A percentile compares a stretch with the other conserved stretches of the same genome.
phyloP scores from a whole-genome alignment of 495 filamentous ascomycete genomes.

The Pseudotulostoma volvatum region DNA sequence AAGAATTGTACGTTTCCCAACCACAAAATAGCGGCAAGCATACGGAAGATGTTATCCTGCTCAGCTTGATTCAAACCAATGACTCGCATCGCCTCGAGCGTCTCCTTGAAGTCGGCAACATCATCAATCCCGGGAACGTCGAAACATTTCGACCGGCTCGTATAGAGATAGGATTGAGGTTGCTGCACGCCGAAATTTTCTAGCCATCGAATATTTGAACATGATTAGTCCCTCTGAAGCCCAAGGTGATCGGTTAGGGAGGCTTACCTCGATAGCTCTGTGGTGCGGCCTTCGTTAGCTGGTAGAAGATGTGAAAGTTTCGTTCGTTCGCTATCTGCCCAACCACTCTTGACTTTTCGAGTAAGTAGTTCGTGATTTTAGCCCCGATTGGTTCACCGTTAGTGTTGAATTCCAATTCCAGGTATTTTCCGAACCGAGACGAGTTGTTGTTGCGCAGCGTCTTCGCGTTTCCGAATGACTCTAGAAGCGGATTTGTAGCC shows the following conservation, averaged over 20 bases:
- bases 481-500: slow-evolving; percentile 90
- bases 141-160: slow-evolving; percentile 81
- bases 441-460: slow-evolving; percentile 98
- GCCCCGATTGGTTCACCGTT: slow-evolving; percentile 90
- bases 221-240: too few relatives aligned
- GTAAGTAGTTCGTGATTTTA: slow-evolving; percentile 93
- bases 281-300: slow-evolving; percentile 89
- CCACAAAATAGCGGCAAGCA: slow-evolving; percentile 89
- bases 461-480: slow-evolving; percentile 97
- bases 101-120: slow-evolving; percentile 76
- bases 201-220: too few relatives aligned
- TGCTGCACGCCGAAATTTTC: slow-evolving; percentile 76
- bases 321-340: slow-evolving; percentile 91
- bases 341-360: slow-evolving; percentile 92
- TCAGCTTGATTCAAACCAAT: slow-evolving; percentile 81
- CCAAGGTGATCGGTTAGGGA: too few relatives aligned
- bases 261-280: slow-evolving; percentile 55
- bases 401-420: slow-evolving; percentile 91
- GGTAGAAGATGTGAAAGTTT: slow-evolving; percentile 99
- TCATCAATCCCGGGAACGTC: slow-evolving; percentile 92
- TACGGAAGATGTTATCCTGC: slow-evolving; percentile 93
- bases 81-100: slow-evolving; percentile 80
- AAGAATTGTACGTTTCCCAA: slow-evolving; percentile 79
- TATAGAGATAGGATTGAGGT: slow-evolving; percentile 90
- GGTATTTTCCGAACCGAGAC: slow-evolving; percentile 92